Percentiles rank a stretch among this genome's conserved stretches.
phyloP scores from a whole-genome alignment of 305 asterid genomes.

The Plantago coronopus region DNA sequence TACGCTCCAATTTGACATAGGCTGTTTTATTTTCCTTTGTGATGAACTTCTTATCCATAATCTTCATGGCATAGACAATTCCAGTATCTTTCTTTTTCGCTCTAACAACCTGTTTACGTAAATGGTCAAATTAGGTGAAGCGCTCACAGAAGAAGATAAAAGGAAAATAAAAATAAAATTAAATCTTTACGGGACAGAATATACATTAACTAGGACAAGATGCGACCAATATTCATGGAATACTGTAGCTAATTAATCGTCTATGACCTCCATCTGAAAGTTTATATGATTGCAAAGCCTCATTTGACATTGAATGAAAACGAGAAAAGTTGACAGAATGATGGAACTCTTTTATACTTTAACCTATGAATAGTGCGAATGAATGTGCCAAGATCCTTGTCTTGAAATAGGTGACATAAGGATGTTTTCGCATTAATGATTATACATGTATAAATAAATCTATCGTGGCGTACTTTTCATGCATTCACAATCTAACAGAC shows the following conservation, averaged over 20 bases:
- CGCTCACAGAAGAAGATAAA: background rate
- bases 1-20: conserved; percentile 95
- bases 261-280: background rate
- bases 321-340: background rate
- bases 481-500: no score
- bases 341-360: background rate
- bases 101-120: conserved; percentile 71
- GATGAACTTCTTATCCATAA: conserved; percentile 98
- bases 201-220: background rate
- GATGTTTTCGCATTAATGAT: no score
- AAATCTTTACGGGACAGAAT: background rate
- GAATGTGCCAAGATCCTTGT: background rate
- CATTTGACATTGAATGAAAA: background rate
- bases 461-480: no score
- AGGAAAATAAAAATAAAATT: background rate
- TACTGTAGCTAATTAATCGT: background rate
- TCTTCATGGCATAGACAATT: conserved; percentile 85
- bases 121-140: conserved; percentile 4
- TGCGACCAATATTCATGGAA: background rate
- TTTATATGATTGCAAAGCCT: no score
- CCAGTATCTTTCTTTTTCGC: conserved; percentile 96
- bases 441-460: no score
- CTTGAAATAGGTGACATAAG: background rate
- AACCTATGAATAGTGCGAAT: background rate
- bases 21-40: conserved; percentile 98